Evolutionary conservation across 257 asterid genomes (phyloP), one percentile per base, ranked within the genome.

Genomic region (Nyctanthes arbortristis): DNA sequence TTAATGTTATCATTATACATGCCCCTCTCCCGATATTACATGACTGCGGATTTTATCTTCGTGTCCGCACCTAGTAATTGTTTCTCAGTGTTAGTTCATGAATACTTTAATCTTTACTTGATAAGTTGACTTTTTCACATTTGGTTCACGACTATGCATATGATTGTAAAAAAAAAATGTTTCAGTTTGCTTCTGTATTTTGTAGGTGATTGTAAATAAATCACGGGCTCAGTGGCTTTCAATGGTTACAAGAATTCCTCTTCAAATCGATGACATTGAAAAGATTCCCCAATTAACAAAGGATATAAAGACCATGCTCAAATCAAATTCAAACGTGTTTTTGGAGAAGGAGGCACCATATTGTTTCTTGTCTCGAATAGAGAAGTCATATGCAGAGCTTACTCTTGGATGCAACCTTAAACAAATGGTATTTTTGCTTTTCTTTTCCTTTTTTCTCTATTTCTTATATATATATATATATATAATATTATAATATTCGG

Each of bases 371-470:
- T 91, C 97, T 54, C 81, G 64, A 31, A 78, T 93, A 31, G 97
- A 84, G 80, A 75, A 78, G 72, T 79, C 97, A 30, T 80, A 77
- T 39, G 95, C 96, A 34, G 96, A 87, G 64, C 67, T 93, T 68
- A 93, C 94, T 33, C 65, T 93, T 75, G 96, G 97, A 71, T 93
- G 97, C 93, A 91, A 91, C 71, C 87, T 93, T 29, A 91, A 81
- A 66, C 58, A 64, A 54, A 66, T 79, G 88, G 99, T 90, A 84
- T 9, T 70, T 40, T 2, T 49, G 58, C n/a, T n/a, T n/a, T n/a
- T n/a, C n/a, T n/a, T 20, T 49, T 49, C 58, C 20, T 49, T 47
- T 47, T 47, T 0, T 20, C 8, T 35, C n/a, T n/a, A n/a, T n/a
- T 18, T 28, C 62, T 47, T 37, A n/a, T n/a, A n/a, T n/a, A n/a